Percentiles rank a stretch among this genome's conserved stretches.
Evolutionary conservation across 2,329 filamentous ascomycete genomes (phyloP).

Genomic region (Tolypocladium pustulatum): DNA sequence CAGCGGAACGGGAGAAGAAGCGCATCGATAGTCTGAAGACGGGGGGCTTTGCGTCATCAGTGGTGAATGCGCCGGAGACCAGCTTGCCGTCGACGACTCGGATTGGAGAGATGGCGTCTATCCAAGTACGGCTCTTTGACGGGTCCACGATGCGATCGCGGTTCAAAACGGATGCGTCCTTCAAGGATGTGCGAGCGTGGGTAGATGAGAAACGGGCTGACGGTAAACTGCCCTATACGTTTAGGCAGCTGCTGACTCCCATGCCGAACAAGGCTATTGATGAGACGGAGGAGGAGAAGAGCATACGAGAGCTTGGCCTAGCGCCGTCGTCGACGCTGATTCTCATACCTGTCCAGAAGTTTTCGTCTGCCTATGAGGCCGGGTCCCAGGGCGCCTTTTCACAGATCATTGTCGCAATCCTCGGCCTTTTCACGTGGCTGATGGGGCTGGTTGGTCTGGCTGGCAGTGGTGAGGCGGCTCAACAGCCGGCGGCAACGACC

Average conservation of each 20-base stretch:
- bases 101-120: slow-evolving; percentile 29
- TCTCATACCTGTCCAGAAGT: slow-evolving; percentile 56
- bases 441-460: slow-evolving; percentile 19
- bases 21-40: slow-evolving; percentile 17
- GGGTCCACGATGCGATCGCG: slow-evolving; percentile 66
- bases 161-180: slow-evolving; percentile 54
- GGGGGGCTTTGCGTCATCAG: slow-evolving; percentile 16
- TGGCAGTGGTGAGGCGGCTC: slow-evolving; percentile 4
- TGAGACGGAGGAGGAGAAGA: slow-evolving; percentile 60
- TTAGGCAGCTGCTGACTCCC: slow-evolving; percentile 76
- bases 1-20: slow-evolving; percentile 37
- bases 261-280: slow-evolving; percentile 65
- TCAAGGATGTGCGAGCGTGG: slow-evolving; percentile 66
- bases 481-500: neutral
- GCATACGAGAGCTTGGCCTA: slow-evolving; percentile 59
- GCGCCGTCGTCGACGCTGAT: slow-evolving; percentile 75
- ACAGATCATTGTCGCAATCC: slow-evolving; percentile 17
- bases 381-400: slow-evolving; percentile 16
- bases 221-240: slow-evolving; percentile 59
- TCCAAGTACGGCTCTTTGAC: slow-evolving; percentile 78
- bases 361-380: slow-evolving; percentile 28
- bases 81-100: slow-evolving; percentile 17
- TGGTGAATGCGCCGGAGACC: slow-evolving; percentile 21
- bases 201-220: slow-evolving; percentile 54
- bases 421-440: slow-evolving; percentile 25